Percentiles rank a stretch among this genome's conserved stretches.
Evolutionary conservation across 2,329 filamentous ascomycete species (phyloP).

Genomic region (Beauveria australis): DNA sequence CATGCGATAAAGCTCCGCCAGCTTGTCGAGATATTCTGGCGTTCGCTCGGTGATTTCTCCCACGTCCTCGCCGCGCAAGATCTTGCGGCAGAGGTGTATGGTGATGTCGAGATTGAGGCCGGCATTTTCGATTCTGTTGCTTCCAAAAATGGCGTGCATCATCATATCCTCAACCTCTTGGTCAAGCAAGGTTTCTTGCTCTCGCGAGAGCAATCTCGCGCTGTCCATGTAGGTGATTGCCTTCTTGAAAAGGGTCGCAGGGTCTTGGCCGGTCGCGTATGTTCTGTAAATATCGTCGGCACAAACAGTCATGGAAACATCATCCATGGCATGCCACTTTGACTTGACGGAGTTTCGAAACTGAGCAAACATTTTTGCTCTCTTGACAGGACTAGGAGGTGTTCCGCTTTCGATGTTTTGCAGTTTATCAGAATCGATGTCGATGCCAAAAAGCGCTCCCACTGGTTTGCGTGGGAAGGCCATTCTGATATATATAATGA

Average conservation of each 20-base stretch:
- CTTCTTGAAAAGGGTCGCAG: not conserved
- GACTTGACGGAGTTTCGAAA: too few relatives aligned
- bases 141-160: slow-evolving; percentile 18
- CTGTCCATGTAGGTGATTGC: not conserved
- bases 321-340: too few relatives aligned
- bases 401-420: too few relatives aligned
- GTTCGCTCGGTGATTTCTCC: not conserved
- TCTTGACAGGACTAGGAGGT: too few relatives aligned
- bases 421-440: too few relatives aligned
- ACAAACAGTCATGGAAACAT: not conserved
- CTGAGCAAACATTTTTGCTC: too few relatives aligned
- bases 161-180: slow-evolving; percentile 13
- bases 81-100: slow-evolving; percentile 12
- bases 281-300: not conserved
- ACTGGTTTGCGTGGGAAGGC: too few relatives aligned
- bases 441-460: too few relatives aligned
- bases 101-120: slow-evolving; percentile 15
- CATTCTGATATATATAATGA: too few relatives aligned
- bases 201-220: not conserved
- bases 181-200: not conserved
- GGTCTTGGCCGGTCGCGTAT: not conserved
- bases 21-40: too few relatives aligned
- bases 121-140: slow-evolving; percentile 19
- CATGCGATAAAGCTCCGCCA: not conserved
- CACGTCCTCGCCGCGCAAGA: slow-evolving; percentile 13